Base-by-base conservation (phyloP, 1,139 yeast genomes). In the Hyphopichia buzzinii region DNA sequence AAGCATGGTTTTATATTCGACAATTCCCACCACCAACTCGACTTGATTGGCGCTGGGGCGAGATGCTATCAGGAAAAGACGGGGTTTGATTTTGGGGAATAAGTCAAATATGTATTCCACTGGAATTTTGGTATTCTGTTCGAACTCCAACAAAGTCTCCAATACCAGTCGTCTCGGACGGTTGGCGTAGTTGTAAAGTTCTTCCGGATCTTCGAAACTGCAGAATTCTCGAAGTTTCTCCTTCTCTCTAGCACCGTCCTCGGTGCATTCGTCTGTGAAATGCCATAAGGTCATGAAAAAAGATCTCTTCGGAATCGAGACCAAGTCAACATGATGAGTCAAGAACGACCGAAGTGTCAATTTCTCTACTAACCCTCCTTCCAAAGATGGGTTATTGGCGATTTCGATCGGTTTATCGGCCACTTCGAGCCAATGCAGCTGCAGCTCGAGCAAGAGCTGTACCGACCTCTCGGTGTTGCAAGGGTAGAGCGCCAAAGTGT, bases 121-220 rank as follows among this genome's bases (percentile, higher is more conserved):
- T 0, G 98, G 97, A 19, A 92, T 79, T 33, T 61, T 69, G 31
- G 92, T 67, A 44, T 70, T 68, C 8, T 86, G 74, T 43, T 75
- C 78, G 53, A 92, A 92, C 54, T 92, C 99, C 34, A 79, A 71
- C 8, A 92, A 58, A 0, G 88, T 86, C 56, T 92, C 99, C 19
- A 88, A 57, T 7, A 90, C 75, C 41, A 95, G 89, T 47, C 99
- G 64, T 46, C 96, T 72, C 8, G 98, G 97, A 42, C 97, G 67
- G 53, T 88, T 85, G 12, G 95, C 95, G 57, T 92, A 92, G 55
- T 92, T 81, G 55, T 81, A 90, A 31, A 90, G 60, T 40, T 87
- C 96, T 50, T 90, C 90, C 15, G 78, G 73, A 34, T 85, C 89
- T 36, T 81, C 79, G 37, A 82, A 72, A 12, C 76, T 64, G n/a